Base-by-base conservation (phyloP, 1,284 basidiomycete genomes). In the Trichosporon faecale region DNA sequence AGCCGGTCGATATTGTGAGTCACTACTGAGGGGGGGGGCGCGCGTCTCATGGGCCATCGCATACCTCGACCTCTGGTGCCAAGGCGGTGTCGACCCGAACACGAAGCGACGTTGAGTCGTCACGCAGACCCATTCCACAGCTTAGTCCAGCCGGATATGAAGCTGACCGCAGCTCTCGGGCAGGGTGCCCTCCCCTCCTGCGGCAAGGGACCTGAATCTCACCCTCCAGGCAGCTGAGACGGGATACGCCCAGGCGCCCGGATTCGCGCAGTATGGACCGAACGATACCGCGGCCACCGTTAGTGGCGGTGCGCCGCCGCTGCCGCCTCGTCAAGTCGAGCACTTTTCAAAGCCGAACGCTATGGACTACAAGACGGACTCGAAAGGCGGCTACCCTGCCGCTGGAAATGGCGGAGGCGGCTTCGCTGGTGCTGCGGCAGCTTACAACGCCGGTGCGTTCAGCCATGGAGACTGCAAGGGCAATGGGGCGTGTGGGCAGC, bases 1-100 rank as follows among this genome's bases (percentile, higher is more conserved):
- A 67, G 66, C 55, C 66, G 25, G 8, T 14, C 27, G 66, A 67
- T 21, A 67, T 67, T 23, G 66, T 67, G 57, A 67, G 66, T 46
- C n/a, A 14, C 25, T 52, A 9, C 16, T 44, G 40, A 3, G 40
- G 9, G 40, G 40, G 7, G 21, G 21, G 49, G 8, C 49, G 49
- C 35, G 35, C 35, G 35, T 37, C 35, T 12, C 35, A 12, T 12
- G 0, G 11, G 35, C 35, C 11, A 37, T 37, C 35, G 35, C 35
- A 37, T 37, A 37, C 35, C 35, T 37, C 14, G n/a, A n/a, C n/a
- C 33, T 35, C 12, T 9, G 14, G 21, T 44, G 40, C 40, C 40
- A 18, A 8, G 40, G 40, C 40, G n/a, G 40, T 12, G 35, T n/a
- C 40, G 40, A 44, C 4, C 16, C 49, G 23, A 52, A 23, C 21